Conservation (phyloP, 1,139 yeast species). For the Geotrichum reessii region DNA sequence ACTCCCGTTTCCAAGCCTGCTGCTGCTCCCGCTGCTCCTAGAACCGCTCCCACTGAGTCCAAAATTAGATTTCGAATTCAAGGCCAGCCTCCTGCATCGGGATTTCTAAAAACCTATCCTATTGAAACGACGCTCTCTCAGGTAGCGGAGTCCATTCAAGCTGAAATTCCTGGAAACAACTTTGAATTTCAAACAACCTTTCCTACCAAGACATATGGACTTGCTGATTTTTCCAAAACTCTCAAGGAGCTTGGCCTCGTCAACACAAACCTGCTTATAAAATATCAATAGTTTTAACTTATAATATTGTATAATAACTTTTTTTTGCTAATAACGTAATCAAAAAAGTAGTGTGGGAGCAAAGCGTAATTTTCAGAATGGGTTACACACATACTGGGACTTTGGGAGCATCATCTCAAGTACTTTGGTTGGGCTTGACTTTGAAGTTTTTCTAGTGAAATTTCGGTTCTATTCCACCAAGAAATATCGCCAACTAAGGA, state of each 20-base stretch:
- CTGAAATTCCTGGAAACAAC: slow-evolving; percentile 23
- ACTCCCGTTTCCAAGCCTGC: slow-evolving; percentile 20
- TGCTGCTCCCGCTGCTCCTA: slow-evolving; percentile 19
- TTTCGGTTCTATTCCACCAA: not conserved
- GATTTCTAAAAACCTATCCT: slow-evolving; percentile 29
- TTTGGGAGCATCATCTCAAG: not conserved
- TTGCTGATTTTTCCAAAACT: slow-evolving; percentile 27
- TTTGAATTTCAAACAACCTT: slow-evolving; percentile 33
- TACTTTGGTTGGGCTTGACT: not conserved
- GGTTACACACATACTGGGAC: not conserved
- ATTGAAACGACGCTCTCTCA: slow-evolving; percentile 30
- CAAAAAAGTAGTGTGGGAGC: not conserved
- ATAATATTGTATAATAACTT: not conserved
- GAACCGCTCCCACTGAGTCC: slow-evolving; percentile 31
- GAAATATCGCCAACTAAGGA: not conserved
- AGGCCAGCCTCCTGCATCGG: slow-evolving; percentile 25
- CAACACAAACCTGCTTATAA: slow-evolving; percentile 27
- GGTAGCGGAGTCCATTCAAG: slow-evolving; percentile 31
- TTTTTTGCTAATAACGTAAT: not conserved
- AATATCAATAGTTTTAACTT: not conserved
- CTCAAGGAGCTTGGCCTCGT: slow-evolving; percentile 32
- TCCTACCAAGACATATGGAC: slow-evolving; percentile 30
- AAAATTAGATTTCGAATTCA: slow-evolving; percentile 33
- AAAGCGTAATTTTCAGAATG: not conserved
- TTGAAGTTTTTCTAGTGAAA: not conserved